Evolutionary conservation across 306 rosid species (phyloP).

Genomic region (Coriaria nepalensis): DNA sequence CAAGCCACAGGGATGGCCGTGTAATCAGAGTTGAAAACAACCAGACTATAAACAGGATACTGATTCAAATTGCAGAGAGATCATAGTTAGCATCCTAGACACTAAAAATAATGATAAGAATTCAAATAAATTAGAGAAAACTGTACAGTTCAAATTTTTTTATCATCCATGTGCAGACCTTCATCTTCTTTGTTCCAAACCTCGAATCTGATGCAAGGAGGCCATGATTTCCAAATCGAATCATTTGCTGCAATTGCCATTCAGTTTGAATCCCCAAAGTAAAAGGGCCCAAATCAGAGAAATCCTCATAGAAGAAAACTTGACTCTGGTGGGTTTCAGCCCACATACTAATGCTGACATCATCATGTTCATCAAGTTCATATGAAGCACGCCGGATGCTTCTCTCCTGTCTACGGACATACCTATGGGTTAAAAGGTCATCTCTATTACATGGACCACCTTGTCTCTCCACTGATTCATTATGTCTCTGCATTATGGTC

Average conservation of each 20-base stretch:
- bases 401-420: slow-evolving; percentile 86
- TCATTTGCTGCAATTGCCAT: slow-evolving; percentile 95
- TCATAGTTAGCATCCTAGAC: slow-evolving; percentile 22
- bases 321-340: slow-evolving; percentile 62
- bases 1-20: slow-evolving; percentile 90
- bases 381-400: slow-evolving; percentile 61
- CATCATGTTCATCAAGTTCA: slow-evolving; percentile 72
- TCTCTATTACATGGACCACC: slow-evolving; percentile 91
- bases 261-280: slow-evolving; percentile 86
- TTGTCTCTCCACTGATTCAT: slow-evolving; percentile 68
- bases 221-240: slow-evolving; percentile 63
- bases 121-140: slow-evolving; percentile 9
- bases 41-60: slow-evolving; percentile 80
- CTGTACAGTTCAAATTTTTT: slow-evolving; percentile 6
- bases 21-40: slow-evolving; percentile 83
- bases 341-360: slow-evolving; percentile 60
- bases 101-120: slow-evolving; percentile 8
- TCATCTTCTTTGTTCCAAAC: slow-evolving; percentile 73
- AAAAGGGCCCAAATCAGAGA: slow-evolving; percentile 64
- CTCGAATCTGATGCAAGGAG: slow-evolving; percentile 84
- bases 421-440: slow-evolving; percentile 80
- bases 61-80: slow-evolving; percentile 27
- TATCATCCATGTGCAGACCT: slow-evolving; percentile 36
- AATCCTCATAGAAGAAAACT: slow-evolving; percentile 70
- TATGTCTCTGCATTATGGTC: slow-evolving; percentile 91